phyloP scores from a whole-genome alignment of 2,329 filamentous ascomycete genomes.

The Neofusicoccum laricinum region DNA sequence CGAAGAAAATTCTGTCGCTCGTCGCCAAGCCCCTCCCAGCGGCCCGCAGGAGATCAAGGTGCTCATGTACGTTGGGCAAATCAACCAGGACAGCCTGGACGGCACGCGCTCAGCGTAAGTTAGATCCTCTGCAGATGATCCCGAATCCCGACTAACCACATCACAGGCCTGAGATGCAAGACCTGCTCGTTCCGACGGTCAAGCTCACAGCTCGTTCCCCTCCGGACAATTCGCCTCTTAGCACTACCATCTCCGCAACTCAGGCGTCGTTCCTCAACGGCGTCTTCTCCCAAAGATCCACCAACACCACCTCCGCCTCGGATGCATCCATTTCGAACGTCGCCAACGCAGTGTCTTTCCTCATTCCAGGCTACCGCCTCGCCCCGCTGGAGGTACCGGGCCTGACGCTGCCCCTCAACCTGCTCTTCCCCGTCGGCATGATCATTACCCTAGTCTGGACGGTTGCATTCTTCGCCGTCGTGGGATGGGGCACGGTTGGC shows the following conservation, averaged over 20 bases:
- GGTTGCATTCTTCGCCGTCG: slow-evolving; percentile 50
- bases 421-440: slow-evolving; percentile 67
- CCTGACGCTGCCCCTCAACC: not conserved
- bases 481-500: slow-evolving; percentile 64
- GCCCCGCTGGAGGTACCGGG: slow-evolving; percentile 33
- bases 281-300: slow-evolving; percentile 60
- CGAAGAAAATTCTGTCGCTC: slow-evolving; percentile 16
- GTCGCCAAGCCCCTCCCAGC: not conserved
- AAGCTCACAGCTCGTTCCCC: slow-evolving; percentile 60
- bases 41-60: slow-evolving; percentile 50
- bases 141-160: not conserved
- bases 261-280: slow-evolving; percentile 70
- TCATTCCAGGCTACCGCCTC: slow-evolving; percentile 66
- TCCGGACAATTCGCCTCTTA: slow-evolving; percentile 49
- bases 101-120: slow-evolving; percentile 61
- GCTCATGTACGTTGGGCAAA: slow-evolving; percentile 67
- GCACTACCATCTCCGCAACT: slow-evolving; percentile 65
- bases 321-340: slow-evolving; percentile 40
- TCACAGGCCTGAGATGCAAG: slow-evolving; percentile 36
- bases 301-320: slow-evolving; percentile 46
- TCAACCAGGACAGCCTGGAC: slow-evolving; percentile 57
- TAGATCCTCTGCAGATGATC: not conserved
- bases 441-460: slow-evolving; percentile 65
- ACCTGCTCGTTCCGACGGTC: slow-evolving; percentile 65
- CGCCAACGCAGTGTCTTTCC: slow-evolving; percentile 47